Base-by-base conservation (phyloP, 306 rosid species). In the Lathyrus aphaca region DNA sequence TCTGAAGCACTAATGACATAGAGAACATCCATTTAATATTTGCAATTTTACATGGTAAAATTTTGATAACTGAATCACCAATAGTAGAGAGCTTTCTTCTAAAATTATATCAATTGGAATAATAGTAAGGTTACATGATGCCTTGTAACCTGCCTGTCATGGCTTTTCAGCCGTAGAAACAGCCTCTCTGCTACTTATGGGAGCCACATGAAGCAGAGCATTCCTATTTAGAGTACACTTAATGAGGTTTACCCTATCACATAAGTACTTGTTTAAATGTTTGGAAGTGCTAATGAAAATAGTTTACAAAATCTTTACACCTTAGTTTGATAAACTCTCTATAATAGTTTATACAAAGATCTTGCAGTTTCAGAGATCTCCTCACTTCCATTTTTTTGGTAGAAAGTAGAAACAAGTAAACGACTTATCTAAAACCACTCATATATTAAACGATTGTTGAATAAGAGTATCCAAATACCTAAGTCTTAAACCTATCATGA, bases 351-450 rank as follows among this genome's bases (percentile, higher is more conserved):
- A 16, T 35, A 59, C 0, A 59, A 59, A 32, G 4, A 15, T 29
- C 39, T 6, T 29, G 19, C 21, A n/a, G 5, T 5, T 25, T 10
- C 21, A n/a, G 6, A 58, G 25, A 9, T 58, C 19, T 30, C 8
- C 62, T 58, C 64, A 58, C 1, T 30, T 58, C 21, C 5, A 27
- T 58, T 32, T 58, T 58, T 1, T 14, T 30, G 32, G 43, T 30
- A 58, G 43, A 58, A 27, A 58, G 43, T 30, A 58, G 43, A 56
- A 25, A 56, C 12, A n/a, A n/a, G n/a, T 23, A 23, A 23, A 56
- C 12, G 6, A 3, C 64, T 58, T 15, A 32, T 32, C 21, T 15
- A 32, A 3, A 58, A 58, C 43, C 44, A 38, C 27, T 59, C 25
- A 9, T 59, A 32, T 3, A 14, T n/a, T 32, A 59, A 16, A 25